Base-by-base conservation (phyloP, 352 stramenopile species). In the Globisporangium viniferum region DNA sequence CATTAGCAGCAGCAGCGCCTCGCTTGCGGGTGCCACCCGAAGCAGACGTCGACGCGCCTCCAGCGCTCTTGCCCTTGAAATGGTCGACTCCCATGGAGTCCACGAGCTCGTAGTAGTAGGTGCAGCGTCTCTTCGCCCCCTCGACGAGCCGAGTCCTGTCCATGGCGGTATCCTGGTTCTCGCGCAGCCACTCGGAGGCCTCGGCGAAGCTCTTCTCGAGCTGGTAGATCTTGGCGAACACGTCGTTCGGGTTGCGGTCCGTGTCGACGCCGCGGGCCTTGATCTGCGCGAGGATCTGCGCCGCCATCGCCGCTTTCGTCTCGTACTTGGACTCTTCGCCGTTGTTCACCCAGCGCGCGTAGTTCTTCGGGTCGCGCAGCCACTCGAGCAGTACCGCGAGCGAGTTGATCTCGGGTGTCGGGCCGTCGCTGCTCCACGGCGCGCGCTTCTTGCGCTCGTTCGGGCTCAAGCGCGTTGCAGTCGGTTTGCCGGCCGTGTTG, bases 141-240 rank as follows among this genome's bases (percentile, higher is more conserved):
- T 49, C 36, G 6, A 29, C 65, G 15, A 70, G 46, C 18, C 31
- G 39, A 8, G 65, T 20, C 4, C 48, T 35, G 24, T 70, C 58
- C 36, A 46, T 49, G 15, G 39, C 6, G 39, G 24, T 31, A 6
- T 66, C 20, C 57, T 59, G 46, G 36, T 66, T 70, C 14, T 54
- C 58, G 12, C 46, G 48, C 5, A 70, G 48, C 58, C 58, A 70
- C 20, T 65, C 65, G 10, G 48, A 51, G 24, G 58, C 65, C 20
- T 70, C 65, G 5, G 65, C 48, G 22, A 70, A 70, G 49, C 65
- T 66, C 58, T 70, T 70, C 49, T 70, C 65, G 58, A 70, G 65
- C 58, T 66, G 58, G 48, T 70, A 70, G 65, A 70, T 70, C 58
- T 70, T 70, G 46, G 65, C 65, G 31, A 70, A 70, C 46, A 70